Evolutionary conservation across 2,329 filamentous ascomycete genomes (phyloP).

Genomic region (Trichophaea hybrida): DNA sequence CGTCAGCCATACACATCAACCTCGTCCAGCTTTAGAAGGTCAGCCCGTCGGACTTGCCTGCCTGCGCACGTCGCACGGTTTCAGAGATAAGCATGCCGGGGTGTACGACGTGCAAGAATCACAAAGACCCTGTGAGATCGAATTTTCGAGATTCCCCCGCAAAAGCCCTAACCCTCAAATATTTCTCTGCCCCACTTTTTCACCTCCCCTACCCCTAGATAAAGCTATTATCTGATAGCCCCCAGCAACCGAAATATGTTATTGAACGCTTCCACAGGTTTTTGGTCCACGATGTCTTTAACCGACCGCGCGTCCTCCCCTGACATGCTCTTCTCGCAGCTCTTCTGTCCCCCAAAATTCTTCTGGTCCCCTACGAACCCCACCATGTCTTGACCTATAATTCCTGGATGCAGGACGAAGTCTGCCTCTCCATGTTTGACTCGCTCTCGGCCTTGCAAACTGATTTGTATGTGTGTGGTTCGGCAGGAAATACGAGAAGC

Average conservation of each 20-base stretch:
- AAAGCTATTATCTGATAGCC: not conserved
- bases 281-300: not conserved
- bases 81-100: too few species aligned
- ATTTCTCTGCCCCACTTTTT: not conserved
- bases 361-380: constrained; percentile 70
- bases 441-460: not conserved
- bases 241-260: not conserved
- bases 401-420: constrained; percentile 78
- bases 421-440: constrained; percentile 26
- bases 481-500: constrained; percentile 58
- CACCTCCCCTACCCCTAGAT: not conserved
- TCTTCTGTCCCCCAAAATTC: constrained; percentile 47
- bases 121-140: too few species aligned
- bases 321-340: constrained; percentile 37
- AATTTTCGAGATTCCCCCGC: not conserved
- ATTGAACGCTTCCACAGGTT: constrained; percentile 13
- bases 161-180: not conserved
- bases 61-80: too few species aligned
- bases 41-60: too few species aligned
- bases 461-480: not conserved
- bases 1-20: too few species aligned
- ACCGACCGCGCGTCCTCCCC: not conserved
- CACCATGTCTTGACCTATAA: constrained; percentile 77
- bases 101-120: too few species aligned
- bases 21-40: too few species aligned